These are phyloP conservation scores for Calonectria henricotiae DNA, from an alignment of 2,329 filamentous ascomycete genomes.

Conservation along the genomic window DNA sequence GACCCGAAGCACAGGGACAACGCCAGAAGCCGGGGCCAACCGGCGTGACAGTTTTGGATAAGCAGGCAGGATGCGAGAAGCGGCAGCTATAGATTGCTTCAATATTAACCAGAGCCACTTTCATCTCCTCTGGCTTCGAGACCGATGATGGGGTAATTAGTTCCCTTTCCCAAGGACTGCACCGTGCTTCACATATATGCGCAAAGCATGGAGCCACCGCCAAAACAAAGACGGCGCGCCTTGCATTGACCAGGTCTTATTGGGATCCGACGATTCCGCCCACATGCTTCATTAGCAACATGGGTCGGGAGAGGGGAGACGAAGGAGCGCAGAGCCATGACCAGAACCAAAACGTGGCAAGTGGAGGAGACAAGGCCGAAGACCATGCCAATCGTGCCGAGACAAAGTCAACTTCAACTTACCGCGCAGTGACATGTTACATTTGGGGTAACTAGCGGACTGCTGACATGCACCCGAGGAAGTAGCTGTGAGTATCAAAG, in stretches of 20 bases:
- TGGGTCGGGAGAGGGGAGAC: slow-evolving; percentile 4
- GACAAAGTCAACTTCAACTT: slow-evolving; percentile 17
- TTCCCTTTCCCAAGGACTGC: slow-evolving; percentile 18
- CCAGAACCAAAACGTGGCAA: slow-evolving; percentile 32
- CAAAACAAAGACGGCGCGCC: slow-evolving; percentile 18
- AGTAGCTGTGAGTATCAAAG: not conserved
- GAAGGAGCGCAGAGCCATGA: slow-evolving; percentile 24
- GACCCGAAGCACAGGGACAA: slow-evolving; percentile 5
- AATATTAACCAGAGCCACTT: not conserved
- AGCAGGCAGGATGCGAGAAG: slow-evolving; percentile 4
- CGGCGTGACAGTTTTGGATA: slow-evolving; percentile 13
- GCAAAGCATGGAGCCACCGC: slow-evolving; percentile 26
- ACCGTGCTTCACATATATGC: slow-evolving; percentile 30
- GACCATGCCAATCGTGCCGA: slow-evolving; percentile 8
- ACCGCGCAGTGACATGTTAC: slow-evolving; percentile 10
- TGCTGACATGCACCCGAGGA: not conserved
- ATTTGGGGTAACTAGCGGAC: not conserved
- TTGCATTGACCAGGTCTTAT: slow-evolving; percentile 20
- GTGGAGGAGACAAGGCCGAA: slow-evolving; percentile 31
- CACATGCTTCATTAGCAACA: not conserved
- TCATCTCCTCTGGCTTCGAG: slow-evolving; percentile 4
- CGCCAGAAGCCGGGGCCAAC: slow-evolving; percentile 7
- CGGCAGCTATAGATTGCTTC: slow-evolving; percentile 9
- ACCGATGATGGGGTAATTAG: slow-evolving; percentile 16
- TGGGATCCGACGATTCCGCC: slow-evolving; percentile 9